Evolutionary conservation across 1,139 yeast species (phyloP).

Genomic region (Nakaseomyces bracarensis): DNA sequence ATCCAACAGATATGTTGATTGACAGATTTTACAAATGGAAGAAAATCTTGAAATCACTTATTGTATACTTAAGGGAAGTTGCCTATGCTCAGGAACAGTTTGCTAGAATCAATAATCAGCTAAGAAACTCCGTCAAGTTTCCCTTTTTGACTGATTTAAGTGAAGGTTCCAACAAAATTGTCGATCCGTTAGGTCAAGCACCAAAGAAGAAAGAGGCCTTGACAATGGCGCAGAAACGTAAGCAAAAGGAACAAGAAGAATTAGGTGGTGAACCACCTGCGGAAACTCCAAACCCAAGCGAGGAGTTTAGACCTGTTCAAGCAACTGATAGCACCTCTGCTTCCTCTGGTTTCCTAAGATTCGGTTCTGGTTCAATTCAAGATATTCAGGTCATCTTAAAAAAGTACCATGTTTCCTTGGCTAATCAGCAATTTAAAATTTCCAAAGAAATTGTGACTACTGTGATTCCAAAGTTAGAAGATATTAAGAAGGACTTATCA

Average conservation of each 20-base stretch:
- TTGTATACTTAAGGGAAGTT: conserved; percentile 54
- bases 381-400: conserved; percentile 41
- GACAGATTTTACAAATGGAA: conserved; percentile 65
- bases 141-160: conserved; percentile 39
- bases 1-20: conserved; percentile 35
- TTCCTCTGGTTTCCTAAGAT: conserved; percentile 44
- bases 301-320: conserved; percentile 9
- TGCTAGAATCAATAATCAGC: conserved; percentile 54
- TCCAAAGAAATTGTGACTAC: conserved; percentile 51
- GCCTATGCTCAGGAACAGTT: conserved; percentile 61
- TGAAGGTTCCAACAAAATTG: conserved; percentile 28
- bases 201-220: conserved; percentile 21
- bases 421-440: conserved; percentile 40
- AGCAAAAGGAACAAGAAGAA: conserved; percentile 14
- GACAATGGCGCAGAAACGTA: conserved; percentile 18
- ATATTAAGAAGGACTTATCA: conserved; percentile 55
- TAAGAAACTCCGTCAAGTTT: conserved; percentile 53
- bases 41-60: conserved; percentile 53
- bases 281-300: background rate
- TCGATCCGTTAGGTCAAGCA: conserved; percentile 29
- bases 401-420: conserved; percentile 39
- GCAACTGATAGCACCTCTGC: conserved; percentile 20
- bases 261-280: background rate
- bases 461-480: conserved; percentile 62
- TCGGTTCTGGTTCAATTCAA: conserved; percentile 44